phyloP scores from a whole-genome alignment of 1,139 yeast genomes.

The Suhomyces choctaworum region DNA sequence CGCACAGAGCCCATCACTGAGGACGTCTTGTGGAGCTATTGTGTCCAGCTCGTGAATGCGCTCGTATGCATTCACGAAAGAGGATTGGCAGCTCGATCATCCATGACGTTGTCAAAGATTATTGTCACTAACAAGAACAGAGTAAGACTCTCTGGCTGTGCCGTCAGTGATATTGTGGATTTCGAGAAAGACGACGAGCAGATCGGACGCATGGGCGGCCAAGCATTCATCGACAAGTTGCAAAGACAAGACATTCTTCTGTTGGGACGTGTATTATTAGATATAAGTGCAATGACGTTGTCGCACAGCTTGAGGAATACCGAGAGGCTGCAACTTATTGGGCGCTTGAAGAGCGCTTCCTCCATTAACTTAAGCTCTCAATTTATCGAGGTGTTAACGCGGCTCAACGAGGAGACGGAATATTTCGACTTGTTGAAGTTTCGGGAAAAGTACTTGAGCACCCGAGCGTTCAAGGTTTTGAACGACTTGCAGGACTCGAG shows the following conservation, averaged over 20 bases:
- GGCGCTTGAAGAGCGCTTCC: conserved; percentile 20
- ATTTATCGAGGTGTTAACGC: conserved; percentile 17
- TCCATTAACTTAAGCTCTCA: conserved; percentile 25
- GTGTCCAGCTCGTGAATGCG: conserved; percentile 73
- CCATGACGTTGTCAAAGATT: conserved; percentile 65
- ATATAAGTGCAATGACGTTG: conserved; percentile 50
- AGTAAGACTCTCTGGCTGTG: conserved; percentile 70
- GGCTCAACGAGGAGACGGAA: conserved; percentile 10
- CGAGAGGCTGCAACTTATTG: conserved; percentile 13
- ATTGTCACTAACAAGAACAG: conserved; percentile 72
- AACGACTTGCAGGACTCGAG: conserved; percentile 57
- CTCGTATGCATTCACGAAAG: conserved; percentile 60
- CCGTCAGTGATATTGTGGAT: conserved; percentile 66
- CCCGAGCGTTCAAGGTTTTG: conserved; percentile 44
- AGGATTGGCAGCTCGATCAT: conserved; percentile 61
- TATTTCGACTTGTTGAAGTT: conserved; percentile 15
- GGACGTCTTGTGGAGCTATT: conserved; percentile 69
- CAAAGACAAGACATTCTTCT: conserved; percentile 55
- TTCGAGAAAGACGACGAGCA: conserved; percentile 35
- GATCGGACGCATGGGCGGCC: conserved; percentile 19
- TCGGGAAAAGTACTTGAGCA: conserved; percentile 30
- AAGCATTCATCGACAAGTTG: conserved; percentile 21
- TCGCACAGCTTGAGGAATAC: conserved; percentile 26
- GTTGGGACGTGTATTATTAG: conserved; percentile 61
- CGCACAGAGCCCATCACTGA: conserved; percentile 57